These are phyloP conservation scores for Sideroxylon spinosum DNA, from an alignment of 179 eudicot genomes.

Conservation along the genomic window DNA sequence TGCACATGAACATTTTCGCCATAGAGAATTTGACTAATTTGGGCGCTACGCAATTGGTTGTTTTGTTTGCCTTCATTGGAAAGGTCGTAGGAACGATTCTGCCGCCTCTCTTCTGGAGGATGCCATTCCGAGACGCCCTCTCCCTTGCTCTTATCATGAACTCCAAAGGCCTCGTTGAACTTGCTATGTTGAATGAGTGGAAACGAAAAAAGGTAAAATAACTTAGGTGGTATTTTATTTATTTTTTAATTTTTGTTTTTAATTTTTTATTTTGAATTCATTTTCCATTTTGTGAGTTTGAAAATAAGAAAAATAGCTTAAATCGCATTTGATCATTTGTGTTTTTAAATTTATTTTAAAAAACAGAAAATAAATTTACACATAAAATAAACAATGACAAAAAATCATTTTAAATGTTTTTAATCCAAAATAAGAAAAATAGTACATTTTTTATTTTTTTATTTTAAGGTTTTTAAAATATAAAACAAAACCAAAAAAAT, in stretches of 20 bases:
- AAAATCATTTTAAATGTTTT: too few species aligned
- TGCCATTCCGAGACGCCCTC: conserved; percentile 48
- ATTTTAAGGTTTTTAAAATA: too few species aligned
- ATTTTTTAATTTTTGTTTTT: not conserved
- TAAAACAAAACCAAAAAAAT: too few species aligned
- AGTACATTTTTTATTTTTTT: too few species aligned
- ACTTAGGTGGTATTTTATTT: too few species aligned
- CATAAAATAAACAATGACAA: too few species aligned
- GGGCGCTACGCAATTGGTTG: conserved; percentile 38
- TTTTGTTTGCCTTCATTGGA: conserved; percentile 32
- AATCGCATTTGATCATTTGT: too few species aligned
- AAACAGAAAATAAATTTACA: too few species aligned
- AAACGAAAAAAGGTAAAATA: conserved; percentile 28
- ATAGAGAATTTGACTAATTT: conserved; percentile 30
- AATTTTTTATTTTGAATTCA: too few species aligned
- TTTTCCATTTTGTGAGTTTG: not conserved
- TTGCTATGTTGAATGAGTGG: conserved; percentile 21
- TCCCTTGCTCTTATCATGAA: conserved; percentile 46
- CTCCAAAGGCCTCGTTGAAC: conserved; percentile 41
- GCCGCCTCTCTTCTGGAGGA: conserved; percentile 39
- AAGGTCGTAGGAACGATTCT: conserved; percentile 36
- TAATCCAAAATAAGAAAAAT: too few species aligned
- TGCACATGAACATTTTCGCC: conserved; percentile 35
- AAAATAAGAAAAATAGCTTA: too few species aligned
- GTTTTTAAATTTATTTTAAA: too few species aligned